Percentiles rank a stretch among this genome's conserved stretches.
These are phyloP conservation scores for Gossypium herbaceum DNA, from an alignment of 345 rosid genomes.

Conservation along the genomic window DNA sequence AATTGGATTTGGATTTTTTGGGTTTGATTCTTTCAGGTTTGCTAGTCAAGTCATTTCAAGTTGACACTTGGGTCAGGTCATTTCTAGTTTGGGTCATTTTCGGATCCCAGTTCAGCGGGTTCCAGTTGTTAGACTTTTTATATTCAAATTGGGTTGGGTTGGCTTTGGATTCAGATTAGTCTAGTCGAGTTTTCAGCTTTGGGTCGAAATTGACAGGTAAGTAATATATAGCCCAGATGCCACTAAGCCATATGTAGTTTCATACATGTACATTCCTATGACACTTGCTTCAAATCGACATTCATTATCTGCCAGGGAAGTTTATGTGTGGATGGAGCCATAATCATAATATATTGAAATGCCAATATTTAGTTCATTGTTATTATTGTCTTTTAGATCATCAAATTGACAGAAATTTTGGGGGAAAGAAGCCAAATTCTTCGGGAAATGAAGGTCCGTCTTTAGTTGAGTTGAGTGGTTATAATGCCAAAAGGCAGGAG, in stretches of 20 bases:
- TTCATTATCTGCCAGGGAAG: too few species aligned
- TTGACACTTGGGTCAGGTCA: too few species aligned
- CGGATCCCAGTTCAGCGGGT: too few species aligned
- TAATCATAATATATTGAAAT: not conserved
- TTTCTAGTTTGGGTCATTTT: too few species aligned
- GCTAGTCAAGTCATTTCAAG: too few species aligned
- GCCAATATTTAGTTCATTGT: slow-evolving; percentile 10
- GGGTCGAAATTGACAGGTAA: too few species aligned
- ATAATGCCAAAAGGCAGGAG: slow-evolving; percentile 76
- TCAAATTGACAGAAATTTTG: slow-evolving; percentile 52
- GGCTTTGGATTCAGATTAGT: too few species aligned
- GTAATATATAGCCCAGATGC: not conserved
- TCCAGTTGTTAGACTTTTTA: too few species aligned
- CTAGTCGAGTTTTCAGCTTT: too few species aligned
- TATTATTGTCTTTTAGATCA: slow-evolving; percentile 45
- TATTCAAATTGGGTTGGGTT: too few species aligned
- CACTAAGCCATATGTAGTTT: not conserved
- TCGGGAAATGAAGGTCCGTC: slow-evolving; percentile 57
- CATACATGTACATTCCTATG: not conserved
- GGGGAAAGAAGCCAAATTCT: slow-evolving; percentile 64
- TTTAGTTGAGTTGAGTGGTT: slow-evolving; percentile 71
- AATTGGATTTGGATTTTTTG: too few species aligned
- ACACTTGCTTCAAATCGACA: not conserved
- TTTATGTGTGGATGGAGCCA: not conserved
- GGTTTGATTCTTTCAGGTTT: too few species aligned